Conservation (phyloP, 148 eudicot genomes). For the Arctostaphylos glauca region DNA sequence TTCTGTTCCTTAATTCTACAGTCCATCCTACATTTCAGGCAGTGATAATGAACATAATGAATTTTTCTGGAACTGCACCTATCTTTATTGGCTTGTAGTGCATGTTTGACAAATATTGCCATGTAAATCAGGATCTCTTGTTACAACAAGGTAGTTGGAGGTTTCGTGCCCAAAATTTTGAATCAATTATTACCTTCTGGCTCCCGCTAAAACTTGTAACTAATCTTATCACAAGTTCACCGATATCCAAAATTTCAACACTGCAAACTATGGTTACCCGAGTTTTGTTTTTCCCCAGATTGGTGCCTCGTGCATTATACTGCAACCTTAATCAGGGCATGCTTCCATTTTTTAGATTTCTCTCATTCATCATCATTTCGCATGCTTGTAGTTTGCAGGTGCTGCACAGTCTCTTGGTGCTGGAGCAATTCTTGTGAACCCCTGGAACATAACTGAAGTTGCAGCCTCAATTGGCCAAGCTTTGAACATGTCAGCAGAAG, state of each 20-base stretch:
- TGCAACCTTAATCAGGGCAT: background rate
- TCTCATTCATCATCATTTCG: slow-evolving; percentile 7
- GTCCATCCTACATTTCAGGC: background rate
- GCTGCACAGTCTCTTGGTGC: slow-evolving; percentile 99
- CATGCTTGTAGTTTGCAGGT: slow-evolving; percentile 74
- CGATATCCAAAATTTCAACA: background rate
- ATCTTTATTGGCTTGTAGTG: slow-evolving; percentile 1
- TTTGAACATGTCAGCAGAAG: slow-evolving; percentile 85
- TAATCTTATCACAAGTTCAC: background rate
- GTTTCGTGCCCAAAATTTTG: background rate
- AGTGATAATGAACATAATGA: background rate
- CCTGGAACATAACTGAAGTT: slow-evolving; percentile 94
- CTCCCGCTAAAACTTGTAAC: background rate
- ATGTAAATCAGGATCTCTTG: background rate
- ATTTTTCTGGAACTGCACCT: background rate
- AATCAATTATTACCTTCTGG: background rate
- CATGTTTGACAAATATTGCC: background rate
- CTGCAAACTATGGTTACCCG: background rate
- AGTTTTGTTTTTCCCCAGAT: background rate
- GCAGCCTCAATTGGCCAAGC: slow-evolving; percentile 85
- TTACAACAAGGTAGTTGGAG: background rate
- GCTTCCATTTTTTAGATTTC: background rate
- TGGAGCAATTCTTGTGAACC: slow-evolving; percentile 93
- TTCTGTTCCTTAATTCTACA: background rate
- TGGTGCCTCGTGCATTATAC: background rate